Evolutionary conservation across 1,284 basidiomycete species (phyloP).

Genomic region (Golubevia sp.): DNA sequence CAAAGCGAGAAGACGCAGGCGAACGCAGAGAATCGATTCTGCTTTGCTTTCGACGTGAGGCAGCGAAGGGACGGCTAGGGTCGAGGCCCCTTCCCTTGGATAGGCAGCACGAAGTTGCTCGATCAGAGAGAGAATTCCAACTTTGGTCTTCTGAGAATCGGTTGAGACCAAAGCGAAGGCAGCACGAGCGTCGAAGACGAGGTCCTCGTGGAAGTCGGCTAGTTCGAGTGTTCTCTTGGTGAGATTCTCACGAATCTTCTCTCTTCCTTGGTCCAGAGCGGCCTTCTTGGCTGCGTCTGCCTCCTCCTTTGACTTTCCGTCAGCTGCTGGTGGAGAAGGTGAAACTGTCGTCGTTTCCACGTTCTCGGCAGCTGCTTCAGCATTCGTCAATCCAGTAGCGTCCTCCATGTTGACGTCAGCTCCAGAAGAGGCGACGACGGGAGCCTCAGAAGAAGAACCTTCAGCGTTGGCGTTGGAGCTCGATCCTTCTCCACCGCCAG

Average conservation of each 20-base stretch:
- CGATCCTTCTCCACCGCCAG: conserved; percentile 30
- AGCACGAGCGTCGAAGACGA: conserved; percentile 78
- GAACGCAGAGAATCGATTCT: conserved; percentile 76
- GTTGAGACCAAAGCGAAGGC: too few species aligned
- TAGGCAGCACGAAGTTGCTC: neutral
- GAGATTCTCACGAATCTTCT: conserved; percentile 64
- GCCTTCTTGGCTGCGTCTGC: conserved; percentile 23
- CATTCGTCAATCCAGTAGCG: conserved; percentile 10
- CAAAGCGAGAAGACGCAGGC: conserved; percentile 83
- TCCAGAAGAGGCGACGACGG: conserved; percentile 9
- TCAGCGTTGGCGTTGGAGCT: conserved; percentile 67
- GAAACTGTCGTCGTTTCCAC: conserved; percentile 7
- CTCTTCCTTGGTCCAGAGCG: conserved; percentile 71
- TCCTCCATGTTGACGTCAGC: conserved; percentile 9
- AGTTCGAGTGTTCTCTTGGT: conserved; percentile 67
- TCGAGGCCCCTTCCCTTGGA: conserved; percentile 70
- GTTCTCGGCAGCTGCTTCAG: conserved; percentile 8
- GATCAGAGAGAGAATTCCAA: too few species aligned
- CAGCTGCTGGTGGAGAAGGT: too few species aligned
- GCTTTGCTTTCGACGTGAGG: conserved; percentile 67
- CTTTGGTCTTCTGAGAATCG: too few species aligned
- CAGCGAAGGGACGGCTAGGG: conserved; percentile 68
- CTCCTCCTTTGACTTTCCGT: conserved; percentile 24
- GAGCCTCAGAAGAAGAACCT: conserved; percentile 4
- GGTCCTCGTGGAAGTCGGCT: conserved; percentile 81